phyloP scores from a whole-genome alignment of 768 basidiomycete genomes.

The Glaciozyma martinii region DNA sequence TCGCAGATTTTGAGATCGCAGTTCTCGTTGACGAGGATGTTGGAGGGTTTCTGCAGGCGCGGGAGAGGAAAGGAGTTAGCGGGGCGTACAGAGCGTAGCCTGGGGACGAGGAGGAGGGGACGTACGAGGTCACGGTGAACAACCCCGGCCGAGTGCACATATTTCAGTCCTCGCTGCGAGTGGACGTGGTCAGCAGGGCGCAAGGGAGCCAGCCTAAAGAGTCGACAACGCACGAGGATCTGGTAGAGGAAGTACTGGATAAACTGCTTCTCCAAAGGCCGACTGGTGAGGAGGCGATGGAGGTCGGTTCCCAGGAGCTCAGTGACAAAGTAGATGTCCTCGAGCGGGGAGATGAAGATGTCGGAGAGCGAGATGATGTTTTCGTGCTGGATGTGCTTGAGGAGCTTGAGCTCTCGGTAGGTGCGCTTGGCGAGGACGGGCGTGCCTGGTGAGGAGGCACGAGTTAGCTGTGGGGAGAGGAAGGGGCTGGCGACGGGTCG shows the following conservation, averaged over 20 bases:
- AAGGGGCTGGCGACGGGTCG: neutral
- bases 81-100: no score
- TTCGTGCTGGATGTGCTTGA: constrained; percentile 98
- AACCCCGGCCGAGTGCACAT: constrained; percentile 97
- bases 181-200: neutral
- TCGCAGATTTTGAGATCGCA: constrained; percentile 99
- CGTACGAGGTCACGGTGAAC: constrained; percentile 90
- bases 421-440: constrained; percentile 97
- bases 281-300: constrained; percentile 88
- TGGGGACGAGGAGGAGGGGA: constrained; percentile 31
- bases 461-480: neutral
- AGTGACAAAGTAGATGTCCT: constrained; percentile 93
- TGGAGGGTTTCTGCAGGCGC: constrained; percentile 90
- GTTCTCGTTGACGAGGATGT: constrained; percentile 99
- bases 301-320: constrained; percentile 97
- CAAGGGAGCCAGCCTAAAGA: neutral
- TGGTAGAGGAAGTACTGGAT: constrained; percentile 99
- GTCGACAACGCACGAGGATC: constrained; percentile 62
- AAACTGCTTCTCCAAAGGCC: constrained; percentile 98
- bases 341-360: constrained; percentile 98
- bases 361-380: constrained; percentile 98
- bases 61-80: no score
- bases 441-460: constrained; percentile 44
- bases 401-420: constrained; percentile 91
- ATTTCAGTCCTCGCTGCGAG: constrained; percentile 85